A percentile compares a stretch with the other conserved stretches of the same genome.
These are phyloP conservation scores for Corchorus olitorius DNA, from an alignment of 345 rosid genomes.

Conservation along the genomic window DNA sequence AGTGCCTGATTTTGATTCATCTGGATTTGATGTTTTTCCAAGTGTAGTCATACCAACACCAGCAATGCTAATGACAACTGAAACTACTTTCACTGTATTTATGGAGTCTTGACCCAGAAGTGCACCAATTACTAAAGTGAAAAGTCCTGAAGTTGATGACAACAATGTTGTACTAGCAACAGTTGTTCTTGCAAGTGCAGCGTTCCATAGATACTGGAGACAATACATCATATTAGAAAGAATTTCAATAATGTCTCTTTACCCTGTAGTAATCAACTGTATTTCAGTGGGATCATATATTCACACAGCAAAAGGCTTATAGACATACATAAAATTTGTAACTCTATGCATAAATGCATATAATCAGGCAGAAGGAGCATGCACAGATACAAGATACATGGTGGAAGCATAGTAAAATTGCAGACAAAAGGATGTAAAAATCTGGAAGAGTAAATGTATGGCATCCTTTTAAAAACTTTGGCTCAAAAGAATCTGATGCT, in stretches of 20 bases:
- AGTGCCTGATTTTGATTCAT: conserved; percentile 25
- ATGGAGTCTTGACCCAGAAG: conserved; percentile 46
- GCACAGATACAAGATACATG: no score
- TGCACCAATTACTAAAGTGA: conserved; percentile 53
- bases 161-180: conserved; percentile 46
- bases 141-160: conserved; percentile 51
- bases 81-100: conserved; percentile 36
- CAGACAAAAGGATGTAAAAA: not conserved
- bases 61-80: conserved; percentile 44
- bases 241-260: not conserved
- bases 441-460: not conserved
- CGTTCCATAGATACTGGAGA: conserved; percentile 48
- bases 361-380: not conserved
- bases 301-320: not conserved
- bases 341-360: not conserved
- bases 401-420: not conserved
- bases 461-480: not conserved
- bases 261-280: no score
- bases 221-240: not conserved
- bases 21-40: conserved; percentile 42
- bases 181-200: conserved; percentile 49
- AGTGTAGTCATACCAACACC: conserved; percentile 53
- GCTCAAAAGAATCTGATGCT: not conserved
- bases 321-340: not conserved
- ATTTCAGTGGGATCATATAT: not conserved